A percentile compares a stretch with the other conserved stretches of the same genome.
These are phyloP conservation scores for Leucosporidium scottii DNA, from an alignment of 768 basidiomycete species.

Conservation along the genomic window DNA sequence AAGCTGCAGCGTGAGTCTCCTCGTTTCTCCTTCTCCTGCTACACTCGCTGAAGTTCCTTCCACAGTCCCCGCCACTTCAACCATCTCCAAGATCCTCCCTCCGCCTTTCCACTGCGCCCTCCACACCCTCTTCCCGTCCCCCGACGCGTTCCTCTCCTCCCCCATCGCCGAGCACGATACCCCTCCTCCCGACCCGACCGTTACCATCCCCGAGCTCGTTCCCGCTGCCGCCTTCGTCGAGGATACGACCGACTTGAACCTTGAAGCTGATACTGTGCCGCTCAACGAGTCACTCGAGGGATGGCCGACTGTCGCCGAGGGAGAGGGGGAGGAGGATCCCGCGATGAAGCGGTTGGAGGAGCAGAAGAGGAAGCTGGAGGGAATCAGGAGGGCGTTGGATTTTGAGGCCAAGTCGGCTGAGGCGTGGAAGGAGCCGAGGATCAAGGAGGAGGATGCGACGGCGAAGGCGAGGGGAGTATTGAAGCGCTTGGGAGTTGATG, in stretches of 20 bases:
- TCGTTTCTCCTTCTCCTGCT: not conserved
- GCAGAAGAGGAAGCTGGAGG: not conserved
- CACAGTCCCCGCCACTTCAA: not conserved
- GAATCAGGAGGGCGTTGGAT: not conserved
- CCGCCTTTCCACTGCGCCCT: not conserved
- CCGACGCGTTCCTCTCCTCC: not conserved
- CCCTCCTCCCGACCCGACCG: not conserved
- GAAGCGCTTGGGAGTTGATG: not conserved
- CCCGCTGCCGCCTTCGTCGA: not conserved
- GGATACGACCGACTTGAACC: not conserved
- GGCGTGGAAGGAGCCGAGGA: not conserved
- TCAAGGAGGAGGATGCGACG: not conserved
- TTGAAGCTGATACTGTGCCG: not conserved
- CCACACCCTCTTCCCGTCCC: not conserved
- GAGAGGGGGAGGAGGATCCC: not conserved
- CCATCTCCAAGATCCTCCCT: not conserved
- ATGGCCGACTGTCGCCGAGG: not conserved
- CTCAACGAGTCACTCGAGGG: too few relatives aligned
- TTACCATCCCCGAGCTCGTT: not conserved
- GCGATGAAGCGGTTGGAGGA: not conserved
- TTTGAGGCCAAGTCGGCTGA: not conserved
- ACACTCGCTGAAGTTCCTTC: too few relatives aligned
- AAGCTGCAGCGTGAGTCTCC: constrained; percentile 3
- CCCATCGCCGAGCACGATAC: not conserved
- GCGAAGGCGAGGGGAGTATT: not conserved